Conservation (phyloP, 164 flowering plant species). For the Chimonanthus salicifolius region DNA sequence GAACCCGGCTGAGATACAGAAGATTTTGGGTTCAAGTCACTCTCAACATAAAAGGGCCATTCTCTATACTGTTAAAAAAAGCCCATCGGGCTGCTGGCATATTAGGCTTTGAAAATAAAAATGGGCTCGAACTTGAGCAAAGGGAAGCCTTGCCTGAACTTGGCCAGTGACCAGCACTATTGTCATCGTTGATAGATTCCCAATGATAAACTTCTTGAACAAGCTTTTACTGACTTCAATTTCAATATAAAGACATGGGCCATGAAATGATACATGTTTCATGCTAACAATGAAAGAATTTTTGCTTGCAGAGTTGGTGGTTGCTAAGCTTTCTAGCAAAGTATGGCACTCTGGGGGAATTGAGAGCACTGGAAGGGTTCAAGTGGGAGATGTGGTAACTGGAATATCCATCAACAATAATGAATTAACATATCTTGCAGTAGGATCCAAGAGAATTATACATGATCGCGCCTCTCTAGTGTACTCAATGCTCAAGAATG, state of each 20-base stretch:
- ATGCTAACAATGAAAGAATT: background rate
- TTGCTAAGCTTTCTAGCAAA: conserved; percentile 22
- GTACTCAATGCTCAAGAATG: conserved; percentile 20
- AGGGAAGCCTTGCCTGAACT: no score
- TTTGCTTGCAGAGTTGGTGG: conserved; percentile 20
- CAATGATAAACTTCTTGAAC: no score
- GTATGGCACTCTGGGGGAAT: conserved; percentile 24
- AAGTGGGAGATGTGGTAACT: conserved; percentile 23
- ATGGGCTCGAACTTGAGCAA: no score
- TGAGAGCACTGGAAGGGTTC: conserved; percentile 30
- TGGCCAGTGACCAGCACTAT: background rate
- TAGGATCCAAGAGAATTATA: conserved; percentile 15
- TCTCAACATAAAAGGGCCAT: no score
- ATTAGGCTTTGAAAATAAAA: background rate
- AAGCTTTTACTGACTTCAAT: no score
- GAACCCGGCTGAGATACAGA: no score
- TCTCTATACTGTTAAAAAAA: no score
- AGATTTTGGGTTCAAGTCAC: no score
- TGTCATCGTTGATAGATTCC: no score
- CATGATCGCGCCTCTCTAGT: conserved; percentile 17
- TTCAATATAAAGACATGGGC: background rate
- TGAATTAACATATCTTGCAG: conserved; percentile 21
- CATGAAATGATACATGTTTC: background rate
- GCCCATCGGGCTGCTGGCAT: background rate
- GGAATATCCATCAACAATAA: conserved; percentile 26